A percentile compares a stretch with the other conserved stretches of the same genome.
These are phyloP conservation scores for Prunus mira DNA, from an alignment of 306 rosid genomes.

Conservation along the genomic window DNA sequence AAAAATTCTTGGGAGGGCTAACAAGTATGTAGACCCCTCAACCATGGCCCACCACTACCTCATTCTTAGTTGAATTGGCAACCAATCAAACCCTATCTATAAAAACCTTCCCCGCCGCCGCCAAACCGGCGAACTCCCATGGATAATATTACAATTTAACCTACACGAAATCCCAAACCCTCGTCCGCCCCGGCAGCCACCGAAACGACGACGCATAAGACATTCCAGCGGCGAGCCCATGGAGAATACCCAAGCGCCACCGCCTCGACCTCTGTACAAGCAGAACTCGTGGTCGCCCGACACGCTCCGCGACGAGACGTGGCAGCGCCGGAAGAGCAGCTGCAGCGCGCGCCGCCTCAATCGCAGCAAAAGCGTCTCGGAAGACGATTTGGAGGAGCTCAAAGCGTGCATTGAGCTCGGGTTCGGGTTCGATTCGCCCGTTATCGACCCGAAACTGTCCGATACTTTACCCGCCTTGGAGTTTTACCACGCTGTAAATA, in stretches of 20 bases:
- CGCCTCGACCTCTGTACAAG: constrained; percentile 45
- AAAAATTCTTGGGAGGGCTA: no score
- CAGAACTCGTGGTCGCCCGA: constrained; percentile 77
- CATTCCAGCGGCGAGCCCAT: constrained; percentile 3
- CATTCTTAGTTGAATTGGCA: neutral
- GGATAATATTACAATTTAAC: no score
- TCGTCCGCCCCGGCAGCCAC: neutral
- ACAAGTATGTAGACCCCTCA: neutral
- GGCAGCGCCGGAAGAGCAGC: constrained; percentile 52
- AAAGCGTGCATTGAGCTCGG: constrained; percentile 86
- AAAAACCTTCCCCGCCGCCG: constrained; percentile 1
- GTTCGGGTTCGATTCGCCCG: constrained; percentile 59
- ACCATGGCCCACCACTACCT: neutral
- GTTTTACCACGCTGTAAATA: constrained; percentile 51
- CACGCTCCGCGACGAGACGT: constrained; percentile 63
- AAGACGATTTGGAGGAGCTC: constrained; percentile 65
- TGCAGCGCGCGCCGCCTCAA: neutral
- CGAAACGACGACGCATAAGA: neutral
- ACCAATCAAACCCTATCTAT: neutral
- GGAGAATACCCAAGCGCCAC: constrained; percentile 38
- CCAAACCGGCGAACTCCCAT: neutral
- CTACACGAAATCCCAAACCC: no score
- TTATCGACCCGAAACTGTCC: constrained; percentile 46
- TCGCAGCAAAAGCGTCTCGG: constrained; percentile 52
- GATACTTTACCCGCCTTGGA: constrained; percentile 61